These are phyloP conservation scores for Russula vinacea DNA, from an alignment of 768 basidiomycete genomes.

Conservation along the genomic window DNA sequence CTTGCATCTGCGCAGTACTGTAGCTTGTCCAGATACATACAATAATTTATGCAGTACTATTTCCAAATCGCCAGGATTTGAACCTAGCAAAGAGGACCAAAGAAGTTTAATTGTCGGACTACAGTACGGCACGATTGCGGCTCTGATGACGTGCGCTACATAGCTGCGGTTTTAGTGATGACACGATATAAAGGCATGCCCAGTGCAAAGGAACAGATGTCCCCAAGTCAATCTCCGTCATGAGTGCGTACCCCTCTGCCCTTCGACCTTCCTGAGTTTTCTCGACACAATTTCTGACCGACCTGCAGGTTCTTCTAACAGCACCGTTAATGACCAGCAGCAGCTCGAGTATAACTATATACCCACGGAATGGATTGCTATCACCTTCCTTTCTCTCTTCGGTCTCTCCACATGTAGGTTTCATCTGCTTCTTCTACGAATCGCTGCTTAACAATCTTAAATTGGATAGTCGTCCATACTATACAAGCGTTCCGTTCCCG, in stretches of 20 bases:
- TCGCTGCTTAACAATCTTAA: background rate
- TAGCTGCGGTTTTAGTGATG: background rate
- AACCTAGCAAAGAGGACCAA: too few species aligned
- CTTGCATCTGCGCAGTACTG: too few species aligned
- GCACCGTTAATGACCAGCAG: slow-evolving; percentile 2
- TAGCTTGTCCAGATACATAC: too few species aligned
- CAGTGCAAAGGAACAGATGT: too few species aligned
- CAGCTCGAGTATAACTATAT: slow-evolving; percentile 36
- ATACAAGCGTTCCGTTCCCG: slow-evolving; percentile 35
- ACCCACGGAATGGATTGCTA: slow-evolving; percentile 40
- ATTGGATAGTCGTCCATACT: slow-evolving; percentile 13
- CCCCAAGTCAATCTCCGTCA: background rate
- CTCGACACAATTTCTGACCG: background rate
- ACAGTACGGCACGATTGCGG: too few species aligned
- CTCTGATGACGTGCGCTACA: too few species aligned
- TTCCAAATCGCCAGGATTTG: too few species aligned
- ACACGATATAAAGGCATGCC: background rate
- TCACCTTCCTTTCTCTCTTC: slow-evolving; percentile 40
- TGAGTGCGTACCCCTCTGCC: slow-evolving; percentile 16
- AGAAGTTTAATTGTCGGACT: background rate
- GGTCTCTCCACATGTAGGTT: slow-evolving; percentile 34
- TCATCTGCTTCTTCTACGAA: background rate
- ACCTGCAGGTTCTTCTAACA: slow-evolving; percentile 10
- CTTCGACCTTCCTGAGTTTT: background rate
- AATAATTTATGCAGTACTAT: too few species aligned